A percentile compares a stretch with the other conserved stretches of the same genome.
Conservation (phyloP, 2,329 filamentous ascomycete genomes). For the Diaporthe nobilis region DNA sequence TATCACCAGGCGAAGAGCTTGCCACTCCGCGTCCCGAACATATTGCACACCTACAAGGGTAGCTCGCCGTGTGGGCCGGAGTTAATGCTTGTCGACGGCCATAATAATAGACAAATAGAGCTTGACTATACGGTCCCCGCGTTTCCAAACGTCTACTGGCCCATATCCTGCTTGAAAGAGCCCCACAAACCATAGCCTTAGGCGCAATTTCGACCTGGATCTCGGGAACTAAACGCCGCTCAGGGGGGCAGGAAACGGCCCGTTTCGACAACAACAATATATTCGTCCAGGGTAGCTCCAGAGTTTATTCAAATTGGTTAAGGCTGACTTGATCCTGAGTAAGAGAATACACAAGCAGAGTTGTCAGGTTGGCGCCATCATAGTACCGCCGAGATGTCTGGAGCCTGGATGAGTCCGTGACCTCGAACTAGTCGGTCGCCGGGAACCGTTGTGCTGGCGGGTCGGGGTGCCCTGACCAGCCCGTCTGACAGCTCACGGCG, state of each 20-base stretch:
- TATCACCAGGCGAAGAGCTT: conserved; percentile 14
- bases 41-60: conserved; percentile 19
- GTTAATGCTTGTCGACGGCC: background rate
- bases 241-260: conserved; percentile 10
- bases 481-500: conserved; percentile 4
- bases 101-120: background rate
- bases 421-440: conserved; percentile 4
- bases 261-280: conserved; percentile 23
- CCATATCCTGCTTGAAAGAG: conserved; percentile 9
- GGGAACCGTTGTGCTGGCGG: background rate
- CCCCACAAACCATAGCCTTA: conserved; percentile 1
- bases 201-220: background rate
- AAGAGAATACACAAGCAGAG: background rate
- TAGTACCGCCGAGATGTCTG: conserved; percentile 22
- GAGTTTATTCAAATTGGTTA: conserved; percentile 24
- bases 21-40: conserved; percentile 25
- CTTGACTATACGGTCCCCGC: background rate
- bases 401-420: conserved; percentile 2
- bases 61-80: conserved; percentile 14
- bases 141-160: background rate
- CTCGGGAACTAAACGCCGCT: background rate
- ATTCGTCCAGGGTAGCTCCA: background rate
- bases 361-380: background rate
- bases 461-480: conserved; percentile 14
- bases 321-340: conserved; percentile 12